A percentile compares a stretch with the other conserved stretches of the same genome.
Conservation (phyloP, 2,329 filamentous ascomycete species). For the Penicillium sp. region DNA sequence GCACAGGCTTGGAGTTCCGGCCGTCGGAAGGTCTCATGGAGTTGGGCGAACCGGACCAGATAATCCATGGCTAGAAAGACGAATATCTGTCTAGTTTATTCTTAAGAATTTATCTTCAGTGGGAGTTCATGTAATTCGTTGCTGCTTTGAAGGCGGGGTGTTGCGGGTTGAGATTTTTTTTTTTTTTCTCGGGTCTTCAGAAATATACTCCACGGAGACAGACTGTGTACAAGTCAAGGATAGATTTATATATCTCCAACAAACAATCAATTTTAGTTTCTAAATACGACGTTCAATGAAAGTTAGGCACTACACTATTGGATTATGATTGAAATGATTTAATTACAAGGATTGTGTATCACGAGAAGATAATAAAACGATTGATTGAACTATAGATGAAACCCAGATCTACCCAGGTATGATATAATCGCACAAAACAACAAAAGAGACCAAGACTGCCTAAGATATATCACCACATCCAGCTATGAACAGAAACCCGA, state of each 20-base stretch:
- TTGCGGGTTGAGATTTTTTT: slow-evolving; percentile 20
- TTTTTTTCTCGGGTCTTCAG: slow-evolving; percentile 11
- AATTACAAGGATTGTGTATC: background rate
- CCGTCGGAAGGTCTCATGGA: slow-evolving; percentile 84
- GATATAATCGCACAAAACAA: background rate
- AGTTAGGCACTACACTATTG: accelerated
- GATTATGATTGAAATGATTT: background rate
- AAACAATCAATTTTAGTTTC: background rate
- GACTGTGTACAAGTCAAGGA: background rate
- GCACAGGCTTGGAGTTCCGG: slow-evolving; percentile 83
- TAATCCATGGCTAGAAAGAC: slow-evolving; percentile 61
- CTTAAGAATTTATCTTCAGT: background rate
- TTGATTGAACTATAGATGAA: slow-evolving; percentile 1
- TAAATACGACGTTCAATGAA: background rate
- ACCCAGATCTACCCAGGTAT: slow-evolving; percentile 2
- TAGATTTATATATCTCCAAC: background rate
- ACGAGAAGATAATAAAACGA: background rate
- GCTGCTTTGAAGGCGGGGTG: slow-evolving; percentile 17
- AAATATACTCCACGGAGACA: slow-evolving; percentile 9
- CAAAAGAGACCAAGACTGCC: background rate
- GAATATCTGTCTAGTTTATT: background rate
- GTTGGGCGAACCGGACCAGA: slow-evolving; percentile 84
- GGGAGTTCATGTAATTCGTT: slow-evolving; percentile 2
- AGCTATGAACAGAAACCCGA: slow-evolving; percentile 19
- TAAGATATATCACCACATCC: slow-evolving; percentile 5